Base-by-base conservation (phyloP, 306 rosid species). In the Geum urbanum region DNA sequence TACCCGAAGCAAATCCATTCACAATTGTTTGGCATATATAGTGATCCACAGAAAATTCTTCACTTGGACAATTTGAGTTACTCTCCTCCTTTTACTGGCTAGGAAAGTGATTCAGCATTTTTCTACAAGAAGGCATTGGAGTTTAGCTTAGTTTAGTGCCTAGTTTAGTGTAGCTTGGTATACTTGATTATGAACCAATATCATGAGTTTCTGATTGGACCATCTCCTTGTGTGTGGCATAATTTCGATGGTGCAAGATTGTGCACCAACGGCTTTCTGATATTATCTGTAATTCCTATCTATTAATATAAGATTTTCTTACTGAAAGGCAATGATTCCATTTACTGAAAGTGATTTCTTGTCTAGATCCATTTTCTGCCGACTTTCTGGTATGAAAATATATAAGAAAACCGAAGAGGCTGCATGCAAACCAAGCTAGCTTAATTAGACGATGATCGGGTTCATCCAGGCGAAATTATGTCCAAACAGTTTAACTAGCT, bases 31-130 rank as follows among this genome's bases (percentile, higher is more conserved):
- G 41, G 13, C 72, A 55, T 72, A 15, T 52, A 53, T 58, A 54
- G 6, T 27, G 13, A 54, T 69, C 48, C 5, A 41, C 19, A 68
- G 63, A 41, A 67, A 39, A 40, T 69, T 54, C 16, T 20, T 69
- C 41, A 20, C 65, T 44, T 58, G 18, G 55, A 0, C 24, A 56
- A 15, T 32, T 43, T 45, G 5, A 4, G 65, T 43, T 52, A 37
- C 60, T 0, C 6, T 50, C 41, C 10, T 14, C 20, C 11, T 53
- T 40, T 32, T 69, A 22, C 40, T 19, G 39, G 41, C 4, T 40
- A 0, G 8, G 40, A 35, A n/a, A 54, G 53, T 39, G 37, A 46
- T 69, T 11, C 46, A 52, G 37, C 65, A 70, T 55, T 43, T 43
- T 56, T 55, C 11, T 3, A 9, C 53, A 14, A 56, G 54, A 18